Evolutionary conservation across 2,329 filamentous ascomycete species (phyloP), one percentile per base, ranked within the genome.

Genomic region (Nothomitra cinnamomea): DNA sequence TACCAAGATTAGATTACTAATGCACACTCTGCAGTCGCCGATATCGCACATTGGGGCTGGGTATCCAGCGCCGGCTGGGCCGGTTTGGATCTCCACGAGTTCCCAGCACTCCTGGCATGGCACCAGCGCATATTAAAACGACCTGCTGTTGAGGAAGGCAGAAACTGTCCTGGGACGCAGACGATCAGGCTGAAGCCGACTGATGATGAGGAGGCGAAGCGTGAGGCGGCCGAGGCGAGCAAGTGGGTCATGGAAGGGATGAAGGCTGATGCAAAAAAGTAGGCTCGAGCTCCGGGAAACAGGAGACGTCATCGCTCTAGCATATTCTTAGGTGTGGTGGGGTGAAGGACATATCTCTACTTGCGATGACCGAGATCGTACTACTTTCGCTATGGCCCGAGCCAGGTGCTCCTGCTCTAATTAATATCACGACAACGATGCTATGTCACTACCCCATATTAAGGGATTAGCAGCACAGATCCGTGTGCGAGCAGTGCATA

Each of bases 31-130:
- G 85, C 64, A 78, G 78, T 49, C 59, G 87, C 86, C 1, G 88
- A 95, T 65, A 85, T 95, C 56, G 73, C 85, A 42, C 78, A 79
- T 65, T 88, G 83, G 77, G 85, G 85, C 24, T 94, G 87, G 87
- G 74, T 90, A 3, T 72, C 79, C 3, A 65, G 67, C 1, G 71
- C 77, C 1, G 68, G 70, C 15, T 78, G 82, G 72, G 70, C 75
- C 0, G 82, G 82, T 15, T 64, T 87, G 43, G 77, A 87, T 51
- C 78, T 90, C 53, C 71, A 80, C 1, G 80, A 88, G 56, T 94
- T 90, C 67, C 86, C 87, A 2, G 65, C 77, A 50, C 65, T 95
- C 57, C 79, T 87, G 62, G 79, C 79, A 38, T 95, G 88, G 88
- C 74, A 90, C 57, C 77, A 85, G 60, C 75, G 73, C 56, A 75